Evolutionary conservation across 2,329 filamentous ascomycete species (phyloP).

Genomic region (Penicillium psychrosexuale): DNA sequence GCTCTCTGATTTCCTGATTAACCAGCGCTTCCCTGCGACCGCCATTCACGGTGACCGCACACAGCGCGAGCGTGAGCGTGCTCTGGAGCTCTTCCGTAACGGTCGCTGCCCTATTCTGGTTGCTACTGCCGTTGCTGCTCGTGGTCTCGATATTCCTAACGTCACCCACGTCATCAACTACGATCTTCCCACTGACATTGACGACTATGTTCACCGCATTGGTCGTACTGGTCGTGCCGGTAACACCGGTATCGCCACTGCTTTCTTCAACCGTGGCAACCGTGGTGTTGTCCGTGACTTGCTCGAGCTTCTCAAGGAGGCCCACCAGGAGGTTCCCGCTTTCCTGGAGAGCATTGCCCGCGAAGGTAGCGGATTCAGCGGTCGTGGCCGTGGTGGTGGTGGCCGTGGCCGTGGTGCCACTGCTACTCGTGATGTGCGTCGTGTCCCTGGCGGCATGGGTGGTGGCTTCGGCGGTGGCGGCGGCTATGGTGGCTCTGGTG

Average conservation of each 20-base stretch:
- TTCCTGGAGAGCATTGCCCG: slow-evolving; percentile 98
- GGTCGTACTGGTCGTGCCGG: slow-evolving; percentile 99
- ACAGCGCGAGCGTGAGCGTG: slow-evolving; percentile 97
- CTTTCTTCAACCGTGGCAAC: slow-evolving; percentile 99
- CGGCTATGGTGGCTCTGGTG: slow-evolving; percentile 26
- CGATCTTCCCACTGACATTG: slow-evolving; percentile 96
- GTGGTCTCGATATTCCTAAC: slow-evolving; percentile 89
- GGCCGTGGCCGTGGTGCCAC: slow-evolving; percentile 57
- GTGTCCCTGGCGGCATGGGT: slow-evolving; percentile 52
- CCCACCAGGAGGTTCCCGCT: slow-evolving; percentile 89
- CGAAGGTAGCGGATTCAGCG: slow-evolving; percentile 77
- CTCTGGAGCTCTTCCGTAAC: slow-evolving; percentile 95
- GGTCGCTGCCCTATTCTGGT: slow-evolving; percentile 94
- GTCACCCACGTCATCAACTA: slow-evolving; percentile 99
- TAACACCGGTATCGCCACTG: slow-evolving; percentile 96
- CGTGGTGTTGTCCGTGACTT: slow-evolving; percentile 95
- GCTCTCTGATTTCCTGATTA: slow-evolving; percentile 95
- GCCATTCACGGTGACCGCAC: slow-evolving; percentile 98
- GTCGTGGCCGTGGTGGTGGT: slow-evolving; percentile 70
- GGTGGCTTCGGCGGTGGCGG: slow-evolving; percentile 35
- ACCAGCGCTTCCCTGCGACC: slow-evolving; percentile 96
- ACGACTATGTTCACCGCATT: slow-evolving; percentile 98
- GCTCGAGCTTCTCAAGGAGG: slow-evolving; percentile 96
- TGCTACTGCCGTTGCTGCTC: slow-evolving; percentile 91
- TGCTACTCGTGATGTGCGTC: slow-evolving; percentile 87